A percentile compares a stretch with the other conserved stretches of the same genome.
These are phyloP conservation scores for Fomitopsis palustris DNA, from an alignment of 1,284 basidiomycete genomes.

Conservation along the genomic window DNA sequence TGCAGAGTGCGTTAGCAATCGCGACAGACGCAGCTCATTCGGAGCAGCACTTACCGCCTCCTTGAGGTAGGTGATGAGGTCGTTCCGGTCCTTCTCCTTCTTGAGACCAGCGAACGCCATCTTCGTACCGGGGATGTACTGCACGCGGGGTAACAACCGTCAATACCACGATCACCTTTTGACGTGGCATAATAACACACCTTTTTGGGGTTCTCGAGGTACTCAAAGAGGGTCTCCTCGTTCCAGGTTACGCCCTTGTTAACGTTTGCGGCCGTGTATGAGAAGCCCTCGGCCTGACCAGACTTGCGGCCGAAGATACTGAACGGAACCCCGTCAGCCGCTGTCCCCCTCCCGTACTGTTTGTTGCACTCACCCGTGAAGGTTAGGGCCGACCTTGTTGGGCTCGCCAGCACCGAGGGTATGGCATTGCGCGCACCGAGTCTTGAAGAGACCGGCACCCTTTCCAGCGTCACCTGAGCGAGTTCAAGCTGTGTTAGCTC, in stretches of 20 bases:
- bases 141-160: constrained; percentile 11
- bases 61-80: constrained; percentile 81
- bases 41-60: constrained; percentile 48
- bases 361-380: constrained; percentile 71
- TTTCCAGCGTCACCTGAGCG: constrained; percentile 77
- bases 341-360: background rate
- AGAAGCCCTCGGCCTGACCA: constrained; percentile 84
- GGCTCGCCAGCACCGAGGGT: constrained; percentile 82
- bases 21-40: background rate
- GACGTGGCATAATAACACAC: constrained; percentile 37
- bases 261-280: constrained; percentile 94
- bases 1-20: background rate
- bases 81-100: constrained; percentile 95
- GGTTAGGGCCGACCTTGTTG: constrained; percentile 93
- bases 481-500: constrained; percentile 2
- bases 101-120: constrained; percentile 98
- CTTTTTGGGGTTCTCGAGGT: constrained; percentile 97
- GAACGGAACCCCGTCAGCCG: constrained; percentile 12
- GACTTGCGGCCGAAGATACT: constrained; percentile 86
- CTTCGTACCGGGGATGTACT: constrained; percentile 96
- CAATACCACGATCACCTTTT: background rate
- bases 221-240: constrained; percentile 88
- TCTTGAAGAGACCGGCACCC: constrained; percentile 93
- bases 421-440: constrained; percentile 97
- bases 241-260: constrained; percentile 92